Evolutionary conservation across 2,329 filamentous ascomycete genomes (phyloP).

Genomic region (Fusarium sp.): DNA sequence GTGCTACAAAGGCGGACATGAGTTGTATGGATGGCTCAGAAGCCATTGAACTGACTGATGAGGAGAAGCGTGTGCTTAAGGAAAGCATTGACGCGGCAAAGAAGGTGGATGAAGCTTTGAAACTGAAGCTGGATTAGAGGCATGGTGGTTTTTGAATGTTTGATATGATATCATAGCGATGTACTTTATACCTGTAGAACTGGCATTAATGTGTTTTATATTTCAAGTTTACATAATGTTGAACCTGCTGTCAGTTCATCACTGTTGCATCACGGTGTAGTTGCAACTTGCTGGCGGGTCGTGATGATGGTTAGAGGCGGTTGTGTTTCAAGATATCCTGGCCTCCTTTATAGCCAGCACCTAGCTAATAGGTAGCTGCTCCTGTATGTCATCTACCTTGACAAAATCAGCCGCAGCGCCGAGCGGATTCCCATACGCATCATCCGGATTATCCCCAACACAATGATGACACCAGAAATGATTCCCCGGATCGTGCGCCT

Average conservation of each 20-base stretch:
- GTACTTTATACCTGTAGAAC: background rate
- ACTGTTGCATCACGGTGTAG: background rate
- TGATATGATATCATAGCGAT: background rate
- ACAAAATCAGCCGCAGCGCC: background rate
- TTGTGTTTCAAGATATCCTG: too few relatives aligned
- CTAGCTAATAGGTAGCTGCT: background rate
- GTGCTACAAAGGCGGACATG: constrained; percentile 45
- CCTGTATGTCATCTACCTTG: background rate
- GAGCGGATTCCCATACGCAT: constrained; percentile 1
- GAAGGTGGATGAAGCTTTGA: constrained; percentile 13
- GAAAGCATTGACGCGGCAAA: constrained; percentile 23
- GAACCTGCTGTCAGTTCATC: background rate
- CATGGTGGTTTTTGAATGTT: background rate
- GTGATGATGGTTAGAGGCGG: too few relatives aligned
- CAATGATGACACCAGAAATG: constrained; percentile 4
- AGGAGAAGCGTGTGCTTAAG: constrained; percentile 8
- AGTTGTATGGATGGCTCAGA: constrained; percentile 50
- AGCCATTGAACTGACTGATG: constrained; percentile 1
- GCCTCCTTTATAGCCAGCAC: background rate
- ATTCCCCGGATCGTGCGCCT: constrained; percentile 3
- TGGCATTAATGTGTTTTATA: background rate
- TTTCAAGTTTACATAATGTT: background rate
- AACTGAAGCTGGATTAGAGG: background rate
- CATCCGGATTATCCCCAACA: constrained; percentile 1
- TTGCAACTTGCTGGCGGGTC: background rate